Percentiles rank a stretch among this genome's conserved stretches.
phyloP scores from a whole-genome alignment of 306 rosid genomes.

The Ziziphus jujuba region DNA sequence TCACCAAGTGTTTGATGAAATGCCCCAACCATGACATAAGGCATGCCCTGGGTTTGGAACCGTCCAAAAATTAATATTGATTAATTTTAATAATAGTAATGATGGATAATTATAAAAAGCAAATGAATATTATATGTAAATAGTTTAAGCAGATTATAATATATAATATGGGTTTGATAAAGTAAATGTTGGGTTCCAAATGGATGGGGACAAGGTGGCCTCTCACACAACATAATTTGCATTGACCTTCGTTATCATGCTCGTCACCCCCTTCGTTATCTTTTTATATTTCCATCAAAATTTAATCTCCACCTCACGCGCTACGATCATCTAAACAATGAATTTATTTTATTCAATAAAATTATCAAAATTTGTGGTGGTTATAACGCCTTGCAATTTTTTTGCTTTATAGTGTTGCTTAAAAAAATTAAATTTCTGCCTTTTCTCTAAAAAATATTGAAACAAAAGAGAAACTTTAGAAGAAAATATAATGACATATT shows the following conservation, averaged over 20 bases:
- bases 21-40: no score
- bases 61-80: slow-evolving; percentile 38
- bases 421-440: no score
- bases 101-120: slow-evolving; percentile 12
- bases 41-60: slow-evolving; percentile 43
- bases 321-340: no score
- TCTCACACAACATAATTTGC: slow-evolving; percentile 32
- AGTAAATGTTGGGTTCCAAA: slow-evolving; percentile 19
- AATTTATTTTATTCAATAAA: no score
- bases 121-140: neutral
- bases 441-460: no score
- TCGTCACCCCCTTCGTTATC: slow-evolving; percentile 34
- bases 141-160: slow-evolving; percentile 6
- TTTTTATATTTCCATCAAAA: neutral
- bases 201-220: slow-evolving; percentile 43
- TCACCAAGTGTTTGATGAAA: no score
- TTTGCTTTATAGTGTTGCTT: no score
- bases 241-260: slow-evolving; percentile 36
- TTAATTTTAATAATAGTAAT: slow-evolving; percentile 10
- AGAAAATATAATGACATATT: no score
- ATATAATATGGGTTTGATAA: neutral
- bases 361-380: no score
- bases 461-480: no score
- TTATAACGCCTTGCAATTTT: no score
- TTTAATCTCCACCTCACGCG: neutral